Evolutionary conservation across 768 basidiomycete genomes (phyloP), one percentile per base, ranked within the genome.

Genomic region (Cyathus striatus): DNA sequence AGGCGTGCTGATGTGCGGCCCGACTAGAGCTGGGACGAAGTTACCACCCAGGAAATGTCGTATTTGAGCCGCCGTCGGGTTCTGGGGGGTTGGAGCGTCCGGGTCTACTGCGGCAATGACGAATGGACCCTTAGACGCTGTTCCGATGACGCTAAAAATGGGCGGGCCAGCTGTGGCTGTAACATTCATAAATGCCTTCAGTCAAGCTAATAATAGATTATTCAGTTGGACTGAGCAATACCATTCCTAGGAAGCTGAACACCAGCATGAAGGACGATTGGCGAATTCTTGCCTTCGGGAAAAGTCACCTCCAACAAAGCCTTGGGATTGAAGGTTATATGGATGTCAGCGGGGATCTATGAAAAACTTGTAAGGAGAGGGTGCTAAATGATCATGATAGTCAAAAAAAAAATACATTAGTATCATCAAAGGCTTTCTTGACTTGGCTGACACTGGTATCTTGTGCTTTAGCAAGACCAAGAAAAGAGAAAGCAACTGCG

Each of bases 41-140:
- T 68, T 60, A 1, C 66, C 64, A 3, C 68, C 69, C 1, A 75
- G 58, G 59, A 70, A 73, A 46, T 75, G 73, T 4, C 71, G 62
- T 35, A 72, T 66, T 43, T 73, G 68, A 0, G 69, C 57, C 9
- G 9, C 38, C 2, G 63, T 69, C 4, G 68, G 70, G 5, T 42
- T 53, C 44, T 69, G 65, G 1, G 72, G 72, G 6, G 70, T 71
- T 13, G 72, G 72, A 10, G 69, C 71, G 50, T 75, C 73, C 3
- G 70, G 73, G 40, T 74, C 73, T 2, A 73, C 65, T 4, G 62
- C 49, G 2, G 65, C 66, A 12, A 75, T 46, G 12, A 75, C 67
- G 52, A 72, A 73, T 0, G 72, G 69, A 1, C 70, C 72, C 1
- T 22, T 42, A 14, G 49, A 45, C 10, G 41, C 42, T 10, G 52